These are phyloP conservation scores for Melampsora americana DNA, from an alignment of 1,284 basidiomycete species.

Conservation along the genomic window DNA sequence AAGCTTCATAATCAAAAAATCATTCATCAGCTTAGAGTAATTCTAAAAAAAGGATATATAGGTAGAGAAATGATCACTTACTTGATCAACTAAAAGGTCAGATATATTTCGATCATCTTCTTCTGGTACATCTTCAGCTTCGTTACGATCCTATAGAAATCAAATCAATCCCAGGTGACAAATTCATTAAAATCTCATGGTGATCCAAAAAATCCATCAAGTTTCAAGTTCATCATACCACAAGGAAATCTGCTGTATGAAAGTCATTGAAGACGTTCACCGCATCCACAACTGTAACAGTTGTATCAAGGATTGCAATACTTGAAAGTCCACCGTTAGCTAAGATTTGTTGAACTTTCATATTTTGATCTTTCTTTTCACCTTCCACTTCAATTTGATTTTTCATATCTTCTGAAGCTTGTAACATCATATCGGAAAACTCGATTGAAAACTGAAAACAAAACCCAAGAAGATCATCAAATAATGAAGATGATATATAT, in stretches of 20 bases:
- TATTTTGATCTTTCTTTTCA: constrained; percentile 49
- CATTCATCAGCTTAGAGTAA: constrained; percentile 14
- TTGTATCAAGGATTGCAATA: constrained; percentile 52
- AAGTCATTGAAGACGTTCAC: constrained; percentile 56
- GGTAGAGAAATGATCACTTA: neutral
- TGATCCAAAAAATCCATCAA: constrained; percentile 17
- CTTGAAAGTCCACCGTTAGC: constrained; percentile 56
- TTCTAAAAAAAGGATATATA: no score
- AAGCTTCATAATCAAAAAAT: constrained; percentile 49
- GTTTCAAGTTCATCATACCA: constrained; percentile 53
- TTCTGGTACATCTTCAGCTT: constrained; percentile 52
- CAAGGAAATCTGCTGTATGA: constrained; percentile 58
- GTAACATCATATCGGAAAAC: constrained; percentile 52
- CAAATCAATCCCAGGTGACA: neutral
- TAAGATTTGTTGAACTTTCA: constrained; percentile 55
- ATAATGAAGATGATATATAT: constrained; percentile 15
- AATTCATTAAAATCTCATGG: neutral
- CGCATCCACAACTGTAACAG: constrained; percentile 54
- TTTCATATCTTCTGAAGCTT: constrained; percentile 51
- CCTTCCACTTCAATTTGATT: constrained; percentile 49
- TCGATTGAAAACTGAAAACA: constrained; percentile 54
- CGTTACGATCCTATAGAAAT: constrained; percentile 35
- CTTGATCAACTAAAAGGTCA: constrained; percentile 57
- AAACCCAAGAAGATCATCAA: constrained; percentile 54
- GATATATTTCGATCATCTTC: constrained; percentile 59